Conservation (phyloP, 148 eudicot species). For the Fallopia convolvulus region DNA sequence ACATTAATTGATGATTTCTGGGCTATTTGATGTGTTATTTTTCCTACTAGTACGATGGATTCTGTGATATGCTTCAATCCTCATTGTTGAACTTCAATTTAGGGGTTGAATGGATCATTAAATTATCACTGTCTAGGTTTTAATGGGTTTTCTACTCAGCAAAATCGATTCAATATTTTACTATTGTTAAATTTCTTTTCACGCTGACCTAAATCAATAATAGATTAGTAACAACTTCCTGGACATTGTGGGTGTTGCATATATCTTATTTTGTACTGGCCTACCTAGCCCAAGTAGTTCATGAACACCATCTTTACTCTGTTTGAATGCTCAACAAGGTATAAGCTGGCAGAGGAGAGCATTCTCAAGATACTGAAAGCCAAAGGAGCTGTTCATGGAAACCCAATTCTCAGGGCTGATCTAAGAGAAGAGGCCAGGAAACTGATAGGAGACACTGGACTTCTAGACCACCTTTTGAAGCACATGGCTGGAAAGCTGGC, state of each 20-base stretch:
- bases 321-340: constrained; percentile 32
- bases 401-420: constrained; percentile 65
- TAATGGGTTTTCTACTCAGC: background rate
- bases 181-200: too few relatives aligned
- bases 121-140: background rate
- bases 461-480: constrained; percentile 88
- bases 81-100: background rate
- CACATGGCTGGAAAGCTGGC: constrained; percentile 88
- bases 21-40: background rate
- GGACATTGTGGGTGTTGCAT: too few relatives aligned
- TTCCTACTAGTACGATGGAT: background rate
- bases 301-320: background rate
- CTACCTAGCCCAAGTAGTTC: too few relatives aligned
- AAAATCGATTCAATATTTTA: background rate
- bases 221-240: too few relatives aligned
- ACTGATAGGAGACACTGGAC: constrained; percentile 81
- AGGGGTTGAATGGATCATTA: background rate
- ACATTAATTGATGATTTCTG: background rate
- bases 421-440: constrained; percentile 77
- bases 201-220: too few relatives aligned
- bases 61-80: background rate
- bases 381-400: constrained; percentile 49
- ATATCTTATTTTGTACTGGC: too few relatives aligned
- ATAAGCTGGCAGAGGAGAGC: constrained; percentile 60
- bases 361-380: constrained; percentile 72